Evolutionary conservation across 768 basidiomycete genomes (phyloP), one percentile per base, ranked within the genome.

Genomic region (Russula brevipes): DNA sequence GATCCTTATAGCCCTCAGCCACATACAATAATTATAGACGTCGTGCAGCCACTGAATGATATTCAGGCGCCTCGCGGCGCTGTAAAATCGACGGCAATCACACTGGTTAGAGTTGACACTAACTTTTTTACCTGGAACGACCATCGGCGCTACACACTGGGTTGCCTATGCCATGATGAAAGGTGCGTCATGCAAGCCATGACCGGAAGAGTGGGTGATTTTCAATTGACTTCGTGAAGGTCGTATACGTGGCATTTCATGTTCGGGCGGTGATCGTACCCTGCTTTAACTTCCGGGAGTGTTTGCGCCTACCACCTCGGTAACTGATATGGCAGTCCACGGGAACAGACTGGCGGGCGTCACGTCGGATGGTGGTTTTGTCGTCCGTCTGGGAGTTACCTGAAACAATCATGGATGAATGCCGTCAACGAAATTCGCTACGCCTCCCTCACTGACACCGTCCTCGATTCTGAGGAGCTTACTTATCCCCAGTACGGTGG

Each of bases 141-240:
- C 91, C 38, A 93, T 94, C 59, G 91, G 91, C 10, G 91, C 91
- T 14, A 92, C 91, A 4, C 88, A 91, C 70, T 94, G 91, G 89
- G 91, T 94, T 62, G 91, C 91, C 16, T 93, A 94, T 69, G 91
- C 91, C 31, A 94, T 94, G 91, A 92, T 88, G 5, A 85, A 87
- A 77, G 89, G 88, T 84, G 64, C 10, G 70, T 17, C 44, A 33
- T 31, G 7, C 41, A 24, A 19, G 19, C 54, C 35, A 24, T 5
- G 14, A 39, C 19, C n/a, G n/a, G 33, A 33, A 31, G 24, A 54
- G 36, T 11, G 31, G 24, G 12, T n/a, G 31, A 7, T 4, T 14
- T 7, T 33, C 60, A 17, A 59, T 33, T 36, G 31, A 2, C 39
- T 39, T 63, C 38, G 38, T 38, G 45, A 64, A 85, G 87, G 88